Conservation (phyloP, 805 yeast species). For the Metschnikowia shivogae region DNA sequence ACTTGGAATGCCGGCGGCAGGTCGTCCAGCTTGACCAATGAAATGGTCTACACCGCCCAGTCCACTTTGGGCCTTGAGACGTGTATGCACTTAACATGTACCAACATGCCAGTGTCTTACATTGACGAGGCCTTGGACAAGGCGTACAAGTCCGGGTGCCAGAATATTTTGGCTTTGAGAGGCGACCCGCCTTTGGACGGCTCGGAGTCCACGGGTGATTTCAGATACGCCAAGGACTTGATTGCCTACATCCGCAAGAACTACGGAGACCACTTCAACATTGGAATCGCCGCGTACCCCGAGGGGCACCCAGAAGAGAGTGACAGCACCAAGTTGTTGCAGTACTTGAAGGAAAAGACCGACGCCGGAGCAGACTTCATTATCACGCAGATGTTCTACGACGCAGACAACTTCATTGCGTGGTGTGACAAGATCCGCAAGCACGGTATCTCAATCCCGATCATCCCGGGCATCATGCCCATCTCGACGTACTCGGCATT, state of each 20-base stretch:
- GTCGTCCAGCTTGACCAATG: constrained; percentile 76
- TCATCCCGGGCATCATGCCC: constrained; percentile 98
- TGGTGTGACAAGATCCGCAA: constrained; percentile 77
- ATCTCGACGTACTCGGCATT: constrained; percentile 93
- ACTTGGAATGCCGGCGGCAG: constrained; percentile 99
- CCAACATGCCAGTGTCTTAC: constrained; percentile 79
- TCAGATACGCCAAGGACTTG: constrained; percentile 83
- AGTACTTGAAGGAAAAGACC: constrained; percentile 76
- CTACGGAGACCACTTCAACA: constrained; percentile 86
- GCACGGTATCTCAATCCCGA: constrained; percentile 75
- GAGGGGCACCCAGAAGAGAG: constrained; percentile 94
- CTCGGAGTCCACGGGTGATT: constrained; percentile 74
- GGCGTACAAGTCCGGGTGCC: constrained; percentile 91
- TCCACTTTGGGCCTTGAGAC: constrained; percentile 89
- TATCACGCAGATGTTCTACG: constrained; percentile 96
- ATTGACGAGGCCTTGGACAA: constrained; percentile 81
- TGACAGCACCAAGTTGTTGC: constrained; percentile 44
- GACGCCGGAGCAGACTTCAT: constrained; percentile 94
- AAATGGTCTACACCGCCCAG: constrained; percentile 87
- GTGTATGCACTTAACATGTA: constrained; percentile 97
- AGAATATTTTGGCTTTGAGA: constrained; percentile 87
- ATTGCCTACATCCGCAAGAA: constrained; percentile 67
- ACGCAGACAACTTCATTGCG: constrained; percentile 72
- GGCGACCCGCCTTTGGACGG: constrained; percentile 91
- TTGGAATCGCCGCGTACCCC: constrained; percentile 97